Conservation (phyloP, 176 grass and related monocot species). For the Melocanna baccifera region DNA sequence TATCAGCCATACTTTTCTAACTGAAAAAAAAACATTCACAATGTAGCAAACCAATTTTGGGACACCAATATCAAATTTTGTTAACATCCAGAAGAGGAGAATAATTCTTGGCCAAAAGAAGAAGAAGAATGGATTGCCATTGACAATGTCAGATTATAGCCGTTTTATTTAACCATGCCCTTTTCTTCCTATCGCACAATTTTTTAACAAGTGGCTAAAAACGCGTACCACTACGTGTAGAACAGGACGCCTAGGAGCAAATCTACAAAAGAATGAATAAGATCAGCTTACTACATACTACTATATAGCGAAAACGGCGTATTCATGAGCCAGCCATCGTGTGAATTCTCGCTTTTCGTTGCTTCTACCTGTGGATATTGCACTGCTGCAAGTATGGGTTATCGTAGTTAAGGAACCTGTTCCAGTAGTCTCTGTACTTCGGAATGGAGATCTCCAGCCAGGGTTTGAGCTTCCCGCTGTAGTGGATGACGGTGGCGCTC, state of each 20-base stretch:
- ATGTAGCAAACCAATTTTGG: too few relatives aligned
- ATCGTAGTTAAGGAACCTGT: constrained; percentile 57
- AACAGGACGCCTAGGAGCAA: background rate
- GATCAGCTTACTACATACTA: constrained; percentile 4
- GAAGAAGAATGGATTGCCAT: background rate
- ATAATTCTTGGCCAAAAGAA: background rate
- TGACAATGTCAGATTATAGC: background rate
- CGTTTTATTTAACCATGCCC: constrained; percentile 5
- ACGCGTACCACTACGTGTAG: background rate
- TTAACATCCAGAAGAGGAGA: background rate
- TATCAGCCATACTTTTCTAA: background rate
- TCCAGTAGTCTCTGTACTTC: constrained; percentile 75
- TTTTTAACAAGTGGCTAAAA: background rate
- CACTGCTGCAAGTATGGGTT: constrained; percentile 60
- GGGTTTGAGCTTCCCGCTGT: constrained; percentile 72
- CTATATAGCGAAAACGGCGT: background rate
- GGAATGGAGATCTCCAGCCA: constrained; percentile 77
- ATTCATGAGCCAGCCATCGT: background rate
- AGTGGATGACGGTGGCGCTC: constrained; percentile 61
- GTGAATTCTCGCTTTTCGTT: background rate
- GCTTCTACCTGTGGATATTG: constrained; percentile 66
- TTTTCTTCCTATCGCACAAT: background rate
- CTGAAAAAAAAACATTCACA: too few relatives aligned
- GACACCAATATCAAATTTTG: background rate
- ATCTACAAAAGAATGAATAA: constrained; percentile 9